phyloP scores from a whole-genome alignment of 1,284 basidiomycete species.

The Pholiota adiposa region DNA sequence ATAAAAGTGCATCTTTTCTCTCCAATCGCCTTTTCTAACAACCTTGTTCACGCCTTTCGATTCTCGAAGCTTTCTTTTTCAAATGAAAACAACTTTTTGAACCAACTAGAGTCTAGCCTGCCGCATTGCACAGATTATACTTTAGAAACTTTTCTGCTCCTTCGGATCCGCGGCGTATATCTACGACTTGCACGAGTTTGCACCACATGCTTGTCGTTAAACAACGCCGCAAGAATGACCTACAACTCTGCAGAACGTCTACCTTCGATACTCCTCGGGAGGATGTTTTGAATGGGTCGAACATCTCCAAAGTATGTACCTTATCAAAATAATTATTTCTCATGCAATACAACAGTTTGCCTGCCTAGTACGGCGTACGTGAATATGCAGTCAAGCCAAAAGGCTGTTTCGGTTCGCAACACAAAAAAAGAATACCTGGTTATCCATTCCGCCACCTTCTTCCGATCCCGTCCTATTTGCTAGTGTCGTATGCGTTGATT shows the following conservation, averaged over 20 bases:
- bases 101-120: too few relatives aligned
- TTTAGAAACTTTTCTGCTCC: not conserved
- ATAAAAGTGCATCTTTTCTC: not conserved
- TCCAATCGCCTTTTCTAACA: not conserved
- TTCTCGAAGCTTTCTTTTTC: too few relatives aligned
- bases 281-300: slow-evolving; percentile 62
- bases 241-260: slow-evolving; percentile 59
- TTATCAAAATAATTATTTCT: not conserved
- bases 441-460: not conserved
- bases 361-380: not conserved
- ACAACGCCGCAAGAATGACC: slow-evolving; percentile 62
- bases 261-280: slow-evolving; percentile 42
- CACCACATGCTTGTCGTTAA: slow-evolving; percentile 62
- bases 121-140: too few relatives aligned
- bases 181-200: slow-evolving; percentile 53
- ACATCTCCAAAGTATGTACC: slow-evolving; percentile 31
- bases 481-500: slow-evolving; percentile 31
- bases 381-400: not conserved
- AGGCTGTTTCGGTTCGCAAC: not conserved
- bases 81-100: too few relatives aligned
- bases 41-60: too few relatives aligned
- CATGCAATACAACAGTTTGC: not conserved
- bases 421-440: not conserved
- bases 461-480: slow-evolving; percentile 4
- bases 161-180: slow-evolving; percentile 57